Conservation (phyloP, 345 rosid species). For the Salix caprea region DNA sequence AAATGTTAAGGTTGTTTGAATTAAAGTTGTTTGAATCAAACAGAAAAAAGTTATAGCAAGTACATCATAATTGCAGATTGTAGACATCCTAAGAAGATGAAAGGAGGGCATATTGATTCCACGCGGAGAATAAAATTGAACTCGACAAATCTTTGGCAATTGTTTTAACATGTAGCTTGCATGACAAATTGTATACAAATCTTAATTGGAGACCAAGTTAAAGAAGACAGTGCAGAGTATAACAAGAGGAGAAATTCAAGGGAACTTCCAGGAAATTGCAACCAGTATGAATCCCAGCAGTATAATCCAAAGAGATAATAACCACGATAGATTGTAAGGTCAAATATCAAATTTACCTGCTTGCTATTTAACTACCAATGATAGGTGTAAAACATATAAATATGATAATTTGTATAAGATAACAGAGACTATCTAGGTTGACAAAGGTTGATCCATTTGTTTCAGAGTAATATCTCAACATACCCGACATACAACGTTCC, state of each 20-base stretch:
- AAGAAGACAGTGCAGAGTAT: not conserved
- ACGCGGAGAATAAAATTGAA: not conserved
- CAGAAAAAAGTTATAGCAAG: not conserved
- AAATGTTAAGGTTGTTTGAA: not conserved
- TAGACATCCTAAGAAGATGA: not conserved
- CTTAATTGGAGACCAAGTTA: not conserved
- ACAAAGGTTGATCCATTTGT: not conserved
- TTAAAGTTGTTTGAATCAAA: not conserved
- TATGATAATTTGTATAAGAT: not conserved
- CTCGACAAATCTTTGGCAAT: not conserved
- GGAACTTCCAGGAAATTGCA: not conserved
- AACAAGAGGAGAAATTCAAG: not conserved
- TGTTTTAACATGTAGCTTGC: not conserved
- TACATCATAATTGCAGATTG: not conserved
- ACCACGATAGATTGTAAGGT: not conserved
- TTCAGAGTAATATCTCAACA: slow-evolving; percentile 24
- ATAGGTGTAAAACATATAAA: not conserved
- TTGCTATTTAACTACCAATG: not conserved
- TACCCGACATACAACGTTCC: slow-evolving; percentile 91
- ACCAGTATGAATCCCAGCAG: not conserved
- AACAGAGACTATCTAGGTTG: not conserved
- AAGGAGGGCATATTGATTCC: not conserved
- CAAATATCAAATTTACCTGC: not conserved
- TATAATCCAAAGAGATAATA: not conserved
- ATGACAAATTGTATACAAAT: not conserved